These are phyloP conservation scores for Suillus subalutaceus DNA, from an alignment of 768 basidiomycete genomes.

Conservation along the genomic window DNA sequence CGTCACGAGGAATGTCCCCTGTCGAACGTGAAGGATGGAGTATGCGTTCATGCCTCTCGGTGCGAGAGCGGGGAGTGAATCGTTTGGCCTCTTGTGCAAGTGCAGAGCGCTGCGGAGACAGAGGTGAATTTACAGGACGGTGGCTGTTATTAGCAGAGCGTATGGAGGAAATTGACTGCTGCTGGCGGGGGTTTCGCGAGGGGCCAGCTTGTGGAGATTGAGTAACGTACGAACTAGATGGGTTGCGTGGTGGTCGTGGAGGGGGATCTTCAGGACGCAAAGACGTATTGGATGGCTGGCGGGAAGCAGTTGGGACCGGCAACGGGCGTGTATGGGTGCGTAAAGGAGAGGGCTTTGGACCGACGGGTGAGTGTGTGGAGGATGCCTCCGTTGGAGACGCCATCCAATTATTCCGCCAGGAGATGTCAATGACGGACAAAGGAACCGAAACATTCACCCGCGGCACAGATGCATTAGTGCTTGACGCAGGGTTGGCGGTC, in stretches of 20 bases:
- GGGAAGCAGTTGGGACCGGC: conserved; percentile 1
- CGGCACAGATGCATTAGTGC: background rate
- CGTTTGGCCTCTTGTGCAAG: background rate
- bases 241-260: conserved; percentile 8
- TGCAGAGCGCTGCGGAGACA: background rate
- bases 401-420: conserved; percentile 9
- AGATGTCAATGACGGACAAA: conserved; percentile 8
- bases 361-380: conserved; percentile 1
- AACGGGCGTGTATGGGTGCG: background rate
- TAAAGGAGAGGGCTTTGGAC: conserved; percentile 3
- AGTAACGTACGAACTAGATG: background rate
- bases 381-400: conserved; percentile 7
- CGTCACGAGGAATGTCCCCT: conserved; percentile 23
- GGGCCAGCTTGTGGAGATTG: conserved; percentile 2
- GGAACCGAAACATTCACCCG: conserved; percentile 2
- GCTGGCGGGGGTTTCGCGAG: conserved; percentile 1
- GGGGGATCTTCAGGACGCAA: conserved; percentile 4
- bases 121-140: background rate
- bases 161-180: conserved; percentile 11
- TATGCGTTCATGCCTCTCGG: conserved; percentile 16
- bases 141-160: background rate
- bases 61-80: conserved; percentile 9
- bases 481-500: conserved; percentile 16
- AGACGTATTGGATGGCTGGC: conserved; percentile 9
- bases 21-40: conserved; percentile 26